These are phyloP conservation scores for Takakia lepidozioides DNA, from an alignment of 225 moss, liverwort and hornwort species.

Conservation along the genomic window DNA sequence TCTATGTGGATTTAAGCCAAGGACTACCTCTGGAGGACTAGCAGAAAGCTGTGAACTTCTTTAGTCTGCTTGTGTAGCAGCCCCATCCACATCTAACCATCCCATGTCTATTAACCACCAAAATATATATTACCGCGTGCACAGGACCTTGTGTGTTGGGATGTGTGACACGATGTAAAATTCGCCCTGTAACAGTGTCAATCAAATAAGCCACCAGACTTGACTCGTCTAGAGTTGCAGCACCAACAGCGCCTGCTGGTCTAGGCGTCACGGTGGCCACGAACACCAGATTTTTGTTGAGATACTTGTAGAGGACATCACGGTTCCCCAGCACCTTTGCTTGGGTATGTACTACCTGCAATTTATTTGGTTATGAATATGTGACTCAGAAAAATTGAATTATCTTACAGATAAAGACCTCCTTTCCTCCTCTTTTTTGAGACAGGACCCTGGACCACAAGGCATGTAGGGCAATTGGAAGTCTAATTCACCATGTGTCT, in stretches of 20 bases:
- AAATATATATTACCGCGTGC: slow-evolving; percentile 85
- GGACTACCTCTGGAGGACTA: no score
- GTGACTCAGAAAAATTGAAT: not conserved
- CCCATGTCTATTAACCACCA: no score
- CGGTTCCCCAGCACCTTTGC: slow-evolving; percentile 80
- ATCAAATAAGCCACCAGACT: slow-evolving; percentile 77
- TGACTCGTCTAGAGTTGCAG: slow-evolving; percentile 75
- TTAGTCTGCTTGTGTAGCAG: no score
- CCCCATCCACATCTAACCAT: no score
- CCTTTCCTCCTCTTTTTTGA: no score
- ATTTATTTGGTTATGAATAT: not conserved
- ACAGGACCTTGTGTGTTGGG: slow-evolving; percentile 86
- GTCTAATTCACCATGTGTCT: no score
- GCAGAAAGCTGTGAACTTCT: no score
- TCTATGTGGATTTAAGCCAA: no score
- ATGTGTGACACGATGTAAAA: slow-evolving; percentile 79
- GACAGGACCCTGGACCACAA: no score
- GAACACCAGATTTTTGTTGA: slow-evolving; percentile 84
- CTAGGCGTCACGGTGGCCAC: slow-evolving; percentile 80
- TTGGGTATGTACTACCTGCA: slow-evolving; percentile 86
- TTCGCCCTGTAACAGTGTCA: slow-evolving; percentile 85
- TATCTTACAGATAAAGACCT: not conserved
- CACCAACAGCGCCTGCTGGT: slow-evolving; percentile 46
- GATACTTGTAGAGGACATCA: slow-evolving; percentile 79
- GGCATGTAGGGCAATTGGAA: no score